Conservation (phyloP, 2,329 filamentous ascomycete species). For the Aureobasidium sp. region DNA sequence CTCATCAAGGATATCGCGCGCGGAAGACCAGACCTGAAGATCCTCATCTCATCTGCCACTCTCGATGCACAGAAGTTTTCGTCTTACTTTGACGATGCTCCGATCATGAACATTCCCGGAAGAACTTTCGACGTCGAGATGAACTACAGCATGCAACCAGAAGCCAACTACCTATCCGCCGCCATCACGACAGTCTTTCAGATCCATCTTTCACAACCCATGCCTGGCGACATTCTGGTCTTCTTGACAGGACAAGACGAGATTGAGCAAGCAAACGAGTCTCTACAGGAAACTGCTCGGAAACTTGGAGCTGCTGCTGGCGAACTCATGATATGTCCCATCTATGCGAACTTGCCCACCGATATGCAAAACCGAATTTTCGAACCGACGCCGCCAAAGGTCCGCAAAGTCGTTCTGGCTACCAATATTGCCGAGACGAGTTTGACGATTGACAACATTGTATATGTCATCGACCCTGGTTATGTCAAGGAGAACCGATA, state of each 20-base stretch:
- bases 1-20: slow-evolving; percentile 81
- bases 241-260: slow-evolving; percentile 96
- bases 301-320: slow-evolving; percentile 79
- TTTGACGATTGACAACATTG: slow-evolving; percentile 90
- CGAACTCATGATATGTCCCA: slow-evolving; percentile 83
- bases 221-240: slow-evolving; percentile 76
- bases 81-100: slow-evolving; percentile 81
- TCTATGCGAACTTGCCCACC: slow-evolving; percentile 87
- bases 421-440: slow-evolving; percentile 97
- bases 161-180: slow-evolving; percentile 87
- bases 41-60: slow-evolving; percentile 88
- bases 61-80: slow-evolving; percentile 92
- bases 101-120: slow-evolving; percentile 91
- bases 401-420: slow-evolving; percentile 83
- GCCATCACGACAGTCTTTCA: slow-evolving; percentile 92
- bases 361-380: slow-evolving; percentile 92
- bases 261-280: slow-evolving; percentile 78
- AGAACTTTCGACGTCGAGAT: slow-evolving; percentile 83
- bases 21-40: slow-evolving; percentile 73
- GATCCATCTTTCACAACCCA: slow-evolving; percentile 78
- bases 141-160: slow-evolving; percentile 80
- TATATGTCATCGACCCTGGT: slow-evolving; percentile 91
- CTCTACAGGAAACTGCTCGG: slow-evolving; percentile 73
- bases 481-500: slow-evolving; percentile 95
- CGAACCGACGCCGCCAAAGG: slow-evolving; percentile 75